Evolutionary conservation across 495 filamentous ascomycete genomes (phyloP).

Genomic region (Podospora pseudoanserina): DNA sequence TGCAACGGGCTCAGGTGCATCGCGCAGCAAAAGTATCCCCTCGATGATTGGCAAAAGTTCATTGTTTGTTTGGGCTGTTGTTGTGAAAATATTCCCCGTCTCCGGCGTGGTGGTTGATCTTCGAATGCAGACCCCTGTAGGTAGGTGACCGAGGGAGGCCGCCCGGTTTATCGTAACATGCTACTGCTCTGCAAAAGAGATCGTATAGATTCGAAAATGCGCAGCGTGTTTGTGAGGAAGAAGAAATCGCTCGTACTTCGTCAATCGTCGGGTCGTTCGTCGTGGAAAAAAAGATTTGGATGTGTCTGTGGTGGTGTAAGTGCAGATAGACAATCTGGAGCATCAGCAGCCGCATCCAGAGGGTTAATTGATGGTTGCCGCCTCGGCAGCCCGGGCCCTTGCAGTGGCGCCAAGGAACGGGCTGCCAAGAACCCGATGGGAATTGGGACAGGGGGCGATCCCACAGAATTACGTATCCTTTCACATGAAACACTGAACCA

Average conservation of each 20-base stretch:
- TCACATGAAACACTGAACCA: conserved; percentile 1
- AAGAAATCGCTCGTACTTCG: background rate
- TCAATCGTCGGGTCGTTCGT: background rate
- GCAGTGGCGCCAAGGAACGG: conserved; percentile 3
- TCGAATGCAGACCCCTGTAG: conserved; percentile 13
- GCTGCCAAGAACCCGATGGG: background rate
- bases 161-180: background rate
- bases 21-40: conserved; percentile 34
- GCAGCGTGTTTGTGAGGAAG: no score
- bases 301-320: background rate
- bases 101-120: background rate
- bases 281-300: background rate
- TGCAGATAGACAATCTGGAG: conserved; percentile 1
- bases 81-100: background rate
- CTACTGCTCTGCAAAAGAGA: background rate
- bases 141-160: conserved; percentile 15
- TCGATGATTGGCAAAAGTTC: conserved; percentile 13
- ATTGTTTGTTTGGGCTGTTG: conserved; percentile 6
- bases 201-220: background rate
- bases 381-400: background rate
- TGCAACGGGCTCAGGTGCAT: conserved; percentile 67
- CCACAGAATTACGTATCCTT: conserved; percentile 3
- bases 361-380: background rate
- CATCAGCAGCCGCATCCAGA: conserved; percentile 3
- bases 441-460: background rate